Conservation (phyloP, 176 grass and related monocot species). For the Metroxylon sagu region DNA sequence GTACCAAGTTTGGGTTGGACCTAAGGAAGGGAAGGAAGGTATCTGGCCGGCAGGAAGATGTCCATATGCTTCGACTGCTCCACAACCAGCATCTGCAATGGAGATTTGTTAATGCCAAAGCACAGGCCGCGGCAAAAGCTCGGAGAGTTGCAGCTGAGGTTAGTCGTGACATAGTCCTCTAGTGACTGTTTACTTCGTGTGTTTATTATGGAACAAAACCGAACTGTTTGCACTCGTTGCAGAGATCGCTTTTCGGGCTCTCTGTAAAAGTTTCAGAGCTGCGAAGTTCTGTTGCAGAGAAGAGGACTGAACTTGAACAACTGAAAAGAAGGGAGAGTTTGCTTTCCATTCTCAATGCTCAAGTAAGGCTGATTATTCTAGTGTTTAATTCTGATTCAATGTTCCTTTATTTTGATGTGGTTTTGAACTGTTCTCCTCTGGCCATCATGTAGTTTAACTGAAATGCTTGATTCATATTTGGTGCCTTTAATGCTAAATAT, state of each 20-base stretch:
- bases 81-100: constrained; percentile 57
- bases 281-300: constrained; percentile 34
- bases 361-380: constrained; percentile 38
- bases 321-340: constrained; percentile 39
- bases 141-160: constrained; percentile 45
- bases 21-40: constrained; percentile 52
- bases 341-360: constrained; percentile 27
- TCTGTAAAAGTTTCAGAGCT: constrained; percentile 14
- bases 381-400: not conserved
- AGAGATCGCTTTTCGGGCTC: constrained; percentile 62
- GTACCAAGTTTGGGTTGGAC: constrained; percentile 25
- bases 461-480: no score
- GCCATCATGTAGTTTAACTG: no score
- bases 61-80: constrained; percentile 56
- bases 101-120: constrained; percentile 54
- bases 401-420: not conserved
- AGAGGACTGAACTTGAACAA: constrained; percentile 37
- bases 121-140: constrained; percentile 27
- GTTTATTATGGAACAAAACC: no score
- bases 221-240: not conserved
- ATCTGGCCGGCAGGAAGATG: constrained; percentile 46
- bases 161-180: not conserved
- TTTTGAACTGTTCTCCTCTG: not conserved
- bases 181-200: not conserved
- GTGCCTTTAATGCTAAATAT: no score